phyloP scores from a whole-genome alignment of 306 rosid species.

The Dryas drummondii region DNA sequence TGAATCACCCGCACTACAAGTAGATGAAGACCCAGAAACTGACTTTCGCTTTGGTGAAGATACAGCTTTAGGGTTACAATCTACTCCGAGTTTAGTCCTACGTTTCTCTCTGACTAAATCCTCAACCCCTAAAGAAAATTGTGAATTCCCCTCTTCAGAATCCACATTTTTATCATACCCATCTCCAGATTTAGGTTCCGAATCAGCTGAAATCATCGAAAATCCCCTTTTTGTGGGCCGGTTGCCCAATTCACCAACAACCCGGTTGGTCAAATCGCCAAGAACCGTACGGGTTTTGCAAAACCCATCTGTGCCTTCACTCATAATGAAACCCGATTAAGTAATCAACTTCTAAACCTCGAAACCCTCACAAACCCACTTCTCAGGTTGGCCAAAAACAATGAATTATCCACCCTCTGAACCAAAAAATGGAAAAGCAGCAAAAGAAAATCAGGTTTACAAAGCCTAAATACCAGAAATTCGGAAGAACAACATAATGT shows the following conservation, averaged over 20 bases:
- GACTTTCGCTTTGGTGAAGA: slow-evolving; percentile 27
- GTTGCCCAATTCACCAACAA: slow-evolving; percentile 59
- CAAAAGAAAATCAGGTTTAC: neutral
- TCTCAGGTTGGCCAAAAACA: neutral
- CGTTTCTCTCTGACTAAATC: slow-evolving; percentile 29
- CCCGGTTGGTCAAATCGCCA: slow-evolving; percentile 58
- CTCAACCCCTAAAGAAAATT: slow-evolving; percentile 30
- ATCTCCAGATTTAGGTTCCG: slow-evolving; percentile 28
- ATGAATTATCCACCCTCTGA: neutral
- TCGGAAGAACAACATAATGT: neutral
- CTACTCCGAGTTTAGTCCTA: slow-evolving; percentile 11
- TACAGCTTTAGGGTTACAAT: slow-evolving; percentile 2
- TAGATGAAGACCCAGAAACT: slow-evolving; percentile 22
- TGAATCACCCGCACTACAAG: slow-evolving; percentile 25
- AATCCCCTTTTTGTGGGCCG: slow-evolving; percentile 50
- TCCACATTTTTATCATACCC: slow-evolving; percentile 13
- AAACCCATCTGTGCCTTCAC: slow-evolving; percentile 36
- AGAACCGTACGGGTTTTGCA: slow-evolving; percentile 52
- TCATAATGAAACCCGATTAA: slow-evolving; percentile 33
- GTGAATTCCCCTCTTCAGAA: slow-evolving; percentile 25
- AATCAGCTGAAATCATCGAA: slow-evolving; percentile 41
- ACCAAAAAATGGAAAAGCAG: slow-evolving; percentile 1
- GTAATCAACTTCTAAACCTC: slow-evolving; percentile 3
- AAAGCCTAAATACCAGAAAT: neutral
- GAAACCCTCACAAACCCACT: slow-evolving; percentile 10